These are phyloP conservation scores for Metschnikowia koreensis DNA, from an alignment of 805 yeast species.

Conservation along the genomic window DNA sequence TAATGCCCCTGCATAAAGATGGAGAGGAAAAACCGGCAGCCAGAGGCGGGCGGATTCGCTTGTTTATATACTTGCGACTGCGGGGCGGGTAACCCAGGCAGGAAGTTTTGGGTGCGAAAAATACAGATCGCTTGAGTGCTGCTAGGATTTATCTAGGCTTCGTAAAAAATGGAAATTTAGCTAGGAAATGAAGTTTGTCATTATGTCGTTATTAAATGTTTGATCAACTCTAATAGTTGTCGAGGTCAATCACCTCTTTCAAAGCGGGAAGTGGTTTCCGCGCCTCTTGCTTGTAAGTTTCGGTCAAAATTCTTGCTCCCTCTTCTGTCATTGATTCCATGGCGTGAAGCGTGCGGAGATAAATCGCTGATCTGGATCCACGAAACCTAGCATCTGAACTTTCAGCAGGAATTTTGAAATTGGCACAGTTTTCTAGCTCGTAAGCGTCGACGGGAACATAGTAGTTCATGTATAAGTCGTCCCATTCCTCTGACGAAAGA, in stretches of 20 bases:
- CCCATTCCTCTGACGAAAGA: constrained; percentile 35
- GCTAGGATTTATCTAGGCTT: background rate
- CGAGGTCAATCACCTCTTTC: constrained; percentile 3
- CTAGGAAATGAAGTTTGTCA: no score
- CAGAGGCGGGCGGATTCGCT: constrained; percentile 3
- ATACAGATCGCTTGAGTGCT: no score
- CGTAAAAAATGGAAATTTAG: background rate
- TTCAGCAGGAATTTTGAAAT: background rate
- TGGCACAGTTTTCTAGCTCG: constrained; percentile 4
- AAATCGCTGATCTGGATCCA: background rate
- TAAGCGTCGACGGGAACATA: constrained; percentile 23
- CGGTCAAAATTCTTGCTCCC: background rate
- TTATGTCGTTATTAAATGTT: no score
- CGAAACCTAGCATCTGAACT: background rate
- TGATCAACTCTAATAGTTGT: background rate
- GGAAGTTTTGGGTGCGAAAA: background rate
- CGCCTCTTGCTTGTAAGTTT: background rate
- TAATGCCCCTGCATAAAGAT: constrained; percentile 99
- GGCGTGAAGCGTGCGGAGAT: background rate
- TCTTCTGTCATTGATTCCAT: constrained; percentile 1
- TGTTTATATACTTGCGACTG: constrained; percentile 9
- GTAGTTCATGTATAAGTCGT: constrained; percentile 42
- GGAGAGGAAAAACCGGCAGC: constrained; percentile 33
- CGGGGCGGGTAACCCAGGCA: constrained; percentile 16
- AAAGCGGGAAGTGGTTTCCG: background rate